These are phyloP conservation scores for Rhododendron mucronatum DNA, from an alignment of 148 eudicot species.

Conservation along the genomic window DNA sequence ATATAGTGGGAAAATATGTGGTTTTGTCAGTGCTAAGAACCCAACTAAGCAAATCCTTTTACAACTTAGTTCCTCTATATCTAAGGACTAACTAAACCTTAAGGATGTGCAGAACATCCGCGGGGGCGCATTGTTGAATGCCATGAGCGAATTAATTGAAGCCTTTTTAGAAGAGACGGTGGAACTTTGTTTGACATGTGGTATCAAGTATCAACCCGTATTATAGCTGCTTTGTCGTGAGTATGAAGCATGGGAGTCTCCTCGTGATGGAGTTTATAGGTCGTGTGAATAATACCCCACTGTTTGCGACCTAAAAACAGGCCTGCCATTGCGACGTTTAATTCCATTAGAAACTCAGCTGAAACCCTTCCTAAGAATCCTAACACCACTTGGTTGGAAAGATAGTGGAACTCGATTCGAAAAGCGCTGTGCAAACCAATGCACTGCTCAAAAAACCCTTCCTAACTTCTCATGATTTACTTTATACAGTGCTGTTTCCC, in stretches of 20 bases:
- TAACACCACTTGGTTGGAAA: neutral
- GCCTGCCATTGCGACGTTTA: neutral
- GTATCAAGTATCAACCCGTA: neutral
- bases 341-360: neutral
- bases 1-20: neutral
- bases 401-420: neutral
- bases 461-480: neutral
- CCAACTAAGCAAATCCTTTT: neutral
- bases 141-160: neutral
- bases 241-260: neutral
- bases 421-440: no score
- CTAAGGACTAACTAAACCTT: neutral
- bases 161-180: neutral
- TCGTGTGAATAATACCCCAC: neutral
- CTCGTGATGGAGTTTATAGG: no score
- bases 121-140: neutral
- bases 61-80: neutral
- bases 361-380: neutral
- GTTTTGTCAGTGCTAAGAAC: neutral
- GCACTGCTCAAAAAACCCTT: neutral
- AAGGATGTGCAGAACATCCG: neutral
- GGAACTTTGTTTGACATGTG: neutral
- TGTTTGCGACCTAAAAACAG: neutral
- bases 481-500: neutral
- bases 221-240: neutral